These are phyloP conservation scores for Pleomassaria siparia DNA, from an alignment of 2,329 filamentous ascomycete species.

Conservation along the genomic window DNA sequence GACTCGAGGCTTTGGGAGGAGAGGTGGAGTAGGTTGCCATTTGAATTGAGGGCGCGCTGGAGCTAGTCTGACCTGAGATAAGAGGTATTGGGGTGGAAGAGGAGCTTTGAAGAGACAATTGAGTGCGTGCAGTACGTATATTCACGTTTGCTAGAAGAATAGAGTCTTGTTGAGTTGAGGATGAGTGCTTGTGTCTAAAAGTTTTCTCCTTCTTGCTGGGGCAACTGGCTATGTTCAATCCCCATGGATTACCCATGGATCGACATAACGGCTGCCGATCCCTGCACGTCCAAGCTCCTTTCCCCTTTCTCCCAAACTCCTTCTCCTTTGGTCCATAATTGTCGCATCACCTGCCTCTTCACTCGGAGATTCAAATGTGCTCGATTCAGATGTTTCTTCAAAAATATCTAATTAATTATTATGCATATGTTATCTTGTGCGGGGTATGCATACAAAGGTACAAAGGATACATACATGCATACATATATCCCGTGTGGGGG, in stretches of 20 bases:
- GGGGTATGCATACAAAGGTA: too few species aligned
- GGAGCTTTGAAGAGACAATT: not conserved
- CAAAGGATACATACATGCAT: too few species aligned
- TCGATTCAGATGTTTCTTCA: too few species aligned
- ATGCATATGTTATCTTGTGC: too few species aligned
- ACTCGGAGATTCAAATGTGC: too few species aligned
- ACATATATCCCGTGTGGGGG: too few species aligned
- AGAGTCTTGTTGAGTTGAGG: not conserved
- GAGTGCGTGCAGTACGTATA: not conserved
- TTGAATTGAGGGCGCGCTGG: not conserved
- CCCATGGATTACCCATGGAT: not conserved
- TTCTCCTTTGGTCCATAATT: too few species aligned
- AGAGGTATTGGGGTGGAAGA: not conserved
- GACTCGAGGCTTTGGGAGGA: not conserved
- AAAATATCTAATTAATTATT: too few species aligned
- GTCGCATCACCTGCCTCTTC: too few species aligned
- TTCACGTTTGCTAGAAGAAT: not conserved
- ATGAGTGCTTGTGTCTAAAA: not conserved
- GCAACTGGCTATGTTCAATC: too few species aligned
- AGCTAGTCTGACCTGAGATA: not conserved
- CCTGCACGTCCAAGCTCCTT: not conserved
- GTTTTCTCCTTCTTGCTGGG: not conserved
- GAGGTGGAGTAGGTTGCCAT: conserved; percentile 3
- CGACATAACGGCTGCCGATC: not conserved
- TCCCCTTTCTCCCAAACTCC: too few species aligned